Evolutionary conservation across 31 red algal genomes (phyloP).

Genomic region (Pterothamnion heteromorphum): DNA sequence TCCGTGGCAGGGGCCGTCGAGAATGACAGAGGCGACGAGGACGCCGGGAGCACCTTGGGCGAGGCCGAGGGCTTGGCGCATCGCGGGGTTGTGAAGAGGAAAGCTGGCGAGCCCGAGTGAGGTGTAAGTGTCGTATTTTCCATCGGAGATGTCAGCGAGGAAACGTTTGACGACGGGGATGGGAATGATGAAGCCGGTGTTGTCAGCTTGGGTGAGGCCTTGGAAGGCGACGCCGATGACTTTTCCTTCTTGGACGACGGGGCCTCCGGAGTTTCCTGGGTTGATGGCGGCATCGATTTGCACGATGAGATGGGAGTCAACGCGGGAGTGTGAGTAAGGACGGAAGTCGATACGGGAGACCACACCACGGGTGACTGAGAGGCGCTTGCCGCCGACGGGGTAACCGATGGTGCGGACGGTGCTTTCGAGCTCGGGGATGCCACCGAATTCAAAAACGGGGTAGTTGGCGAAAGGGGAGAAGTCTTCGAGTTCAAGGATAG

Average conservation of each 20-base stretch:
- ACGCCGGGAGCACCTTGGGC: constrained; percentile 45
- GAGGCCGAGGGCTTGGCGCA: constrained; percentile 55
- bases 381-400: constrained; percentile 74
- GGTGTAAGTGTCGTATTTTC: not conserved
- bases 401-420: constrained; percentile 76
- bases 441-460: constrained; percentile 55
- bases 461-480: constrained; percentile 19
- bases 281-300: constrained; percentile 97
- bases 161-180: constrained; percentile 77
- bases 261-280: constrained; percentile 81
- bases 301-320: not conserved
- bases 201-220: constrained; percentile 67
- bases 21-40: constrained; percentile 54
- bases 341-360: constrained; percentile 66
- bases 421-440: constrained; percentile 68
- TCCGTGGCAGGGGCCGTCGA: constrained; percentile 14
- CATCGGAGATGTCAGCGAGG: constrained; percentile 52
- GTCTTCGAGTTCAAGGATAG: constrained; percentile 85
- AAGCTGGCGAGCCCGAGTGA: not conserved
- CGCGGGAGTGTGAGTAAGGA: not conserved
- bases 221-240: constrained; percentile 91
- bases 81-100: not conserved
- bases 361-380: constrained; percentile 85
- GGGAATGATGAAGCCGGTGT: constrained; percentile 82
- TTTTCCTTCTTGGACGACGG: constrained; percentile 59